phyloP scores from a whole-genome alignment of 768 basidiomycete species.

The Paxillus involutus region DNA sequence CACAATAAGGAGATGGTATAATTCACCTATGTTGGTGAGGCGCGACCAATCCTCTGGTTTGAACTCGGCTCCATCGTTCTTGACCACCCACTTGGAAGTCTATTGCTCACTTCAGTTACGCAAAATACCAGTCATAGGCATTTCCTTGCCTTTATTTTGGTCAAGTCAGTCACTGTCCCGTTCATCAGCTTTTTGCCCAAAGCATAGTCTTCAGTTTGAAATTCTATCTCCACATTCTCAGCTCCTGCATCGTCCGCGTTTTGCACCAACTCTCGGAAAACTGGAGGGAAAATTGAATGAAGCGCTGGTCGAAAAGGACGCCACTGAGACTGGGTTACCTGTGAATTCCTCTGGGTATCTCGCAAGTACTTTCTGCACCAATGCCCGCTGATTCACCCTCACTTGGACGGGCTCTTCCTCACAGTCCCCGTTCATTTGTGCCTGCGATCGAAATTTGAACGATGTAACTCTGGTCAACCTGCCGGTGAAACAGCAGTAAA shows the following conservation, averaged over 20 bases:
- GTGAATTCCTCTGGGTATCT: constrained; percentile 18
- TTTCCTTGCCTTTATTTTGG: not conserved
- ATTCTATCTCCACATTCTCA: constrained; percentile 34
- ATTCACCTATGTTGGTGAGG: constrained; percentile 43
- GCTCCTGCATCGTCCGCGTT: constrained; percentile 51
- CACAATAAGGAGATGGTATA: not conserved
- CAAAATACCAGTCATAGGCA: not conserved
- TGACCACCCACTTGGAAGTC: constrained; percentile 37
- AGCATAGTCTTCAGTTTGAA: constrained; percentile 27
- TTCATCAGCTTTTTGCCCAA: not conserved
- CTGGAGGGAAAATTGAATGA: constrained; percentile 10
- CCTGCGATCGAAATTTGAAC: not conserved
- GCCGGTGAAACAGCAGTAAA: not conserved
- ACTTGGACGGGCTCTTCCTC: not conserved
- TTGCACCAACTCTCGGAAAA: constrained; percentile 52
- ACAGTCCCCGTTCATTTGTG: not conserved
- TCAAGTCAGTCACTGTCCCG: not conserved
- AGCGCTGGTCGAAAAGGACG: not conserved
- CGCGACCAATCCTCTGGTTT: constrained; percentile 46
- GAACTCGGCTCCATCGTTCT: constrained; percentile 50
- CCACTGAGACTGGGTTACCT: constrained; percentile 1
- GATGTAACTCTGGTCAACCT: too few relatives aligned
- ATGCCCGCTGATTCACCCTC: constrained; percentile 14
- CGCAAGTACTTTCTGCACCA: constrained; percentile 17
- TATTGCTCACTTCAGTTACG: not conserved